phyloP scores from a whole-genome alignment of 1,284 basidiomycete species.

The Cryptococcus sp. region DNA sequence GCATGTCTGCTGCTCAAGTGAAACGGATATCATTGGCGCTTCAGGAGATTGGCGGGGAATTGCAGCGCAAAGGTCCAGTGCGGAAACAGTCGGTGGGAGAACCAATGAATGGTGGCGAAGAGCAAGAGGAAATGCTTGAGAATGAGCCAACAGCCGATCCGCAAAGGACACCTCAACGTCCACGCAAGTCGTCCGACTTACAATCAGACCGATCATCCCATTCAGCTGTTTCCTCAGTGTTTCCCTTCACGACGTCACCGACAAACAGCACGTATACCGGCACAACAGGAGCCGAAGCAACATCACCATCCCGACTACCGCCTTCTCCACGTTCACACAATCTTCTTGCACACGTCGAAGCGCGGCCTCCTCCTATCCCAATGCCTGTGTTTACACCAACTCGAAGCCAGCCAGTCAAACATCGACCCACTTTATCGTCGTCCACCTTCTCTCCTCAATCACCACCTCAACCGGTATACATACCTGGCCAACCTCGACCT shows the following conservation, averaged over 20 bases:
- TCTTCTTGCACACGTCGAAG: constrained; percentile 27
- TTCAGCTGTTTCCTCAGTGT: constrained; percentile 29
- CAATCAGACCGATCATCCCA: constrained; percentile 22
- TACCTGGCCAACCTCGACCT: constrained; percentile 48
- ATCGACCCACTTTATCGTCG: constrained; percentile 32
- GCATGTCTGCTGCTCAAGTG: constrained; percentile 40
- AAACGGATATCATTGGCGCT: constrained; percentile 48
- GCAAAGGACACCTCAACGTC: background rate
- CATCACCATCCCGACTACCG: constrained; percentile 28
- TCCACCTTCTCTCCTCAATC: constrained; percentile 15
- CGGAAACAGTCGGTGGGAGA: constrained; percentile 3
- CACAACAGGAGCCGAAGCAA: constrained; percentile 12
- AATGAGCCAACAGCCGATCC: constrained; percentile 4
- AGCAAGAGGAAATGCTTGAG: constrained; percentile 38
- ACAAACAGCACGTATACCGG: constrained; percentile 24
- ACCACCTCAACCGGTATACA: constrained; percentile 31
- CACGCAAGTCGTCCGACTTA: constrained; percentile 12
- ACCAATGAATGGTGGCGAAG: background rate
- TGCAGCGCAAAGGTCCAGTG: constrained; percentile 16
- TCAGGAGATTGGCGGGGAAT: constrained; percentile 40
- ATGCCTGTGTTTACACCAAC: constrained; percentile 39
- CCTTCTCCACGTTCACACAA: constrained; percentile 37
- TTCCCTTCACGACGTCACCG: constrained; percentile 35
- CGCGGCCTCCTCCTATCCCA: constrained; percentile 20
- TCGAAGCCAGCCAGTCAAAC: constrained; percentile 35